Evolutionary conservation across 257 asterid genomes (phyloP), one percentile per base, ranked within the genome.

Genomic region (Solanum lignicaule): DNA sequence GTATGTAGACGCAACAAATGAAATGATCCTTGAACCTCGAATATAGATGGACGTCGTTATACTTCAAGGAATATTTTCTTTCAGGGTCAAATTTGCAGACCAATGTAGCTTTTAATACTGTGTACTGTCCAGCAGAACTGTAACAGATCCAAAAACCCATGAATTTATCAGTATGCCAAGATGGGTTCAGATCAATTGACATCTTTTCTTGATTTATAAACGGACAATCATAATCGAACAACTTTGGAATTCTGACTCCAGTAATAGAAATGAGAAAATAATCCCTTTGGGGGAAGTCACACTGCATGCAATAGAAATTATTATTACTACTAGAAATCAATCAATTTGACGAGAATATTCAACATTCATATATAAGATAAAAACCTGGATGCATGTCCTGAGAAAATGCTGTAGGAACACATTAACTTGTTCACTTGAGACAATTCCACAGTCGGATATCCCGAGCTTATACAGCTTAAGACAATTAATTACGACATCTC

Each of bases 41-140:
- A 48, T 0, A 9, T 16, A 0, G 3, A 4, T 0, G 4, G 4
- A 7, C 0, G 2, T 0, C 1, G n/a, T 0, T 0, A 32, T 3
- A 23, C 21, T 1, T 6, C 13, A 38, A 38, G 58, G 58, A 23
- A 38, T 75, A 48, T 38, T 23, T 75, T 75, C 33, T 38, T 36
- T 38, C 33, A 11, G 58, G 58, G 13, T 83, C 86, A 20, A 32
- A 83, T 12, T 83, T 55, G 74, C 46, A 58, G 48, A 58, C n/a
- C 32, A 83, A 58, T 32, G 48, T 31, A 52, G 20, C 31, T 58
- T 0, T 0, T 32, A 31, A 16, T 3, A 0, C 2, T 33, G 0
- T 3, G 6, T 6, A 0, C 6, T 0, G 0, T 31, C 1, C 0
- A 55, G 6, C 1, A 83, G 1, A 3, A 48, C 10, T 0, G 48